These are phyloP conservation scores for Hypoxylon sp. DNA, from an alignment of 2,329 filamentous ascomycete genomes.

Conservation along the genomic window DNA sequence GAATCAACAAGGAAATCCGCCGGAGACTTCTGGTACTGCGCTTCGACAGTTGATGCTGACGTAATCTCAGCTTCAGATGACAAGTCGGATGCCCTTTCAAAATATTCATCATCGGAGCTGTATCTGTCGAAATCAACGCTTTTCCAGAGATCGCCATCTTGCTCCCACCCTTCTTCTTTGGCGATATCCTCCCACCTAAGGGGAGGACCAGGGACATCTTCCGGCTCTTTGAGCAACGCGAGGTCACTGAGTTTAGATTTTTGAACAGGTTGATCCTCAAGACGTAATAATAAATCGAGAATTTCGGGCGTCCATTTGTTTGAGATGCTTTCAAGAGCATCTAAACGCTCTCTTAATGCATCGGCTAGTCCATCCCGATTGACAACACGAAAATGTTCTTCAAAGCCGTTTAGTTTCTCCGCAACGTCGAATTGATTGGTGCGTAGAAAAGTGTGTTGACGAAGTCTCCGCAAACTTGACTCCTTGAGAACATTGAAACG, in stretches of 20 bases:
- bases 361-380: slow-evolving; percentile 85
- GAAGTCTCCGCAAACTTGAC: slow-evolving; percentile 65
- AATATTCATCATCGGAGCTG: slow-evolving; percentile 73
- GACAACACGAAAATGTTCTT: slow-evolving; percentile 88
- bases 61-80: slow-evolving; percentile 56
- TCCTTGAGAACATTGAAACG: slow-evolving; percentile 65
- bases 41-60: slow-evolving; percentile 55
- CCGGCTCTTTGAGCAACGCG: slow-evolving; percentile 65
- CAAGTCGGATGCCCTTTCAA: slow-evolving; percentile 57
- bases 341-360: slow-evolving; percentile 71
- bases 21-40: slow-evolving; percentile 50
- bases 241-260: slow-evolving; percentile 77
- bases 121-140: slow-evolving; percentile 75
- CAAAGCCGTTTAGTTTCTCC: slow-evolving; percentile 76
- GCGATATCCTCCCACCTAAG: slow-evolving; percentile 87
- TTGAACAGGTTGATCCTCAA: slow-evolving; percentile 84
- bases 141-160: slow-evolving; percentile 78
- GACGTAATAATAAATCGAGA: slow-evolving; percentile 81
- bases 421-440: slow-evolving; percentile 83
- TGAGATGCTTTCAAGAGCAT: slow-evolving; percentile 67
- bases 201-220: slow-evolving; percentile 60
- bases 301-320: slow-evolving; percentile 83
- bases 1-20: slow-evolving; percentile 57
- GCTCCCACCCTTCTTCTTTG: slow-evolving; percentile 79
- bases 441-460: slow-evolving; percentile 70